A percentile compares a stretch with the other conserved stretches of the same genome.
phyloP scores from a whole-genome alignment of 129 eudicot species.

The Centaurea solstitialis region DNA sequence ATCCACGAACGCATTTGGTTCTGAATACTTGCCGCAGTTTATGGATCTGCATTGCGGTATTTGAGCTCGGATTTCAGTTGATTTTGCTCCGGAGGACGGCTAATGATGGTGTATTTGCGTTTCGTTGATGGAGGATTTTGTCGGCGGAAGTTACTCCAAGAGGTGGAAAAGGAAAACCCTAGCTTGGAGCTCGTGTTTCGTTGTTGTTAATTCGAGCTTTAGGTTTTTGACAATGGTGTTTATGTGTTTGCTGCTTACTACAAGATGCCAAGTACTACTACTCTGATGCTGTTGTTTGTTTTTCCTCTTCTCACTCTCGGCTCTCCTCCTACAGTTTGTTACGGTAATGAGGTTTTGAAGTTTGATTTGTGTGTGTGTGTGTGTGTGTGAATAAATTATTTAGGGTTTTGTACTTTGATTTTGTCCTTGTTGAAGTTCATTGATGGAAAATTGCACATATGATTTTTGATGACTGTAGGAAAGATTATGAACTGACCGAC shows the following conservation, averaged over 20 bases:
- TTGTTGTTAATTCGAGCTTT: constrained; percentile 14
- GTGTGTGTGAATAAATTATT: not conserved
- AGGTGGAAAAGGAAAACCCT: constrained; percentile 66
- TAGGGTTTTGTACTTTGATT: constrained; percentile 8
- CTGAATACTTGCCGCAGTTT: constrained; percentile 37
- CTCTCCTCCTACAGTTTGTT: constrained; percentile 46
- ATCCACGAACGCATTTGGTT: constrained; percentile 2
- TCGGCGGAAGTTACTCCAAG: constrained; percentile 32
- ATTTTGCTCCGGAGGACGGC: not conserved
- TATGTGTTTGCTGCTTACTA: constrained; percentile 22
- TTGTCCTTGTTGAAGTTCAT: not conserved
- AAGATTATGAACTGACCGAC: constrained; percentile 15
- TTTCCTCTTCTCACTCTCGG: constrained; percentile 47
- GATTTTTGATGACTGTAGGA: not conserved
- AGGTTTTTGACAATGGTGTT: constrained; percentile 52
- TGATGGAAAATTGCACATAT: not conserved
- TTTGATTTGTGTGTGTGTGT: not conserved
- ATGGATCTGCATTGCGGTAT: constrained; percentile 72
- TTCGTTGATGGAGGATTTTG: constrained; percentile 27
- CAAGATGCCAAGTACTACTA: constrained; percentile 41
- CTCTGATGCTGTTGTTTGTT: constrained; percentile 48
- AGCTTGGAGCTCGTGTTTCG: constrained; percentile 29
- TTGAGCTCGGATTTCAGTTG: constrained; percentile 39
- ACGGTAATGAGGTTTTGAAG: constrained; percentile 41
- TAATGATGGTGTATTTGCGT: constrained; percentile 26